phyloP scores from a whole-genome alignment of 1,284 basidiomycete genomes.

The Pseudozyma thailandica region DNA sequence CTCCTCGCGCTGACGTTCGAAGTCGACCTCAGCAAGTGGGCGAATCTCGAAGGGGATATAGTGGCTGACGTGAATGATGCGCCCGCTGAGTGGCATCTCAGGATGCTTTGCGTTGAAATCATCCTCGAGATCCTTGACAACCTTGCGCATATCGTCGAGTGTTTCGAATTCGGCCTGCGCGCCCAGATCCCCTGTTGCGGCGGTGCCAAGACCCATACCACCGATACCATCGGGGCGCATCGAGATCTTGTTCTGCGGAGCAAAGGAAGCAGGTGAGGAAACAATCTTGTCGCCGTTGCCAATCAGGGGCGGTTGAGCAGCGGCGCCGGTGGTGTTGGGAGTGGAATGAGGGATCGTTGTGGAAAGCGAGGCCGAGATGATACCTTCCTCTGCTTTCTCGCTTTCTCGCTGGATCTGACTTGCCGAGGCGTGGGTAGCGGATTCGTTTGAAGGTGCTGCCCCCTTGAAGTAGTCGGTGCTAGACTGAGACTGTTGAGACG shows the following conservation, averaged over 20 bases:
- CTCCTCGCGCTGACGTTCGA: conserved; percentile 56
- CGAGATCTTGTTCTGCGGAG: conserved; percentile 28
- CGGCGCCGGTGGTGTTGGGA: conserved; percentile 1
- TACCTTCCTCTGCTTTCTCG: conserved; percentile 34
- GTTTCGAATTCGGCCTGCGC: conserved; percentile 55
- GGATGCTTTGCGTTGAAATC: conserved; percentile 62
- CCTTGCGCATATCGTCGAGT: conserved; percentile 50
- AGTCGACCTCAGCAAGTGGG: conserved; percentile 59
- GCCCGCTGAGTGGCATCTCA: conserved; percentile 57
- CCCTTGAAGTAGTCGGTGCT: conserved; percentile 38
- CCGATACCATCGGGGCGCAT: conserved; percentile 62
- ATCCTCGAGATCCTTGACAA: conserved; percentile 57
- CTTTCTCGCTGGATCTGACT: conserved; percentile 23
- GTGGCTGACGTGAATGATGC: conserved; percentile 67
- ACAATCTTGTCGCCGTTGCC: conserved; percentile 19
- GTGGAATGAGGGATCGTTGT: conserved; percentile 12
- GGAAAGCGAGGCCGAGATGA: conserved; percentile 46
- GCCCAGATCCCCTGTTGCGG: conserved; percentile 61
- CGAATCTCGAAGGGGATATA: conserved; percentile 66
- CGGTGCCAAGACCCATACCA: conserved; percentile 56
- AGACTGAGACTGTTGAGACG: conserved; percentile 13
- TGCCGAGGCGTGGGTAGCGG: conserved; percentile 5
- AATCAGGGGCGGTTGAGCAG: conserved; percentile 4
- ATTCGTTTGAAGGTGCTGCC: conserved; percentile 6
- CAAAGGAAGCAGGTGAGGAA: conserved; percentile 19